Evolutionary conservation across 176 grass and related monocot genomes (phyloP).

Genomic region (Puccinellia tenuiflora): DNA sequence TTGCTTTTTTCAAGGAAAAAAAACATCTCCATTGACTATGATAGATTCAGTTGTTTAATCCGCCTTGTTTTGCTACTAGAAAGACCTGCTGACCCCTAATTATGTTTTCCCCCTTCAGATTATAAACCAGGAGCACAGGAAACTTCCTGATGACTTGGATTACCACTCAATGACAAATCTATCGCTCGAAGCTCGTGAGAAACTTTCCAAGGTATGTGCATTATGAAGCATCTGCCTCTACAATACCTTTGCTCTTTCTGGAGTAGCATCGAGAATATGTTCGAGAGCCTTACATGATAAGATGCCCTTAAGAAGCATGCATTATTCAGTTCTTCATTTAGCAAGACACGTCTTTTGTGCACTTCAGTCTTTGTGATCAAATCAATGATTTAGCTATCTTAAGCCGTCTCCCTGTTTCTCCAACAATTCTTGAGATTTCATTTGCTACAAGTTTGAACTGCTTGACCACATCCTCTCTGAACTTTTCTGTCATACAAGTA

Average conservation of each 20-base stretch:
- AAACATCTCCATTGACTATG: background rate
- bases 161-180: slow-evolving; percentile 87
- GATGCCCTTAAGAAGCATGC: background rate
- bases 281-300: background rate
- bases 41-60: slow-evolving; percentile 7
- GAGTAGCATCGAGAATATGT: background rate
- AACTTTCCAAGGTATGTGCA: slow-evolving; percentile 81
- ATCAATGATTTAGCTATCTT: background rate
- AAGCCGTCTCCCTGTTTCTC: background rate
- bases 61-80: background rate
- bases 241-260: background rate
- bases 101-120: slow-evolving; percentile 41
- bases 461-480: background rate
- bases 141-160: slow-evolving; percentile 86
- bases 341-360: background rate
- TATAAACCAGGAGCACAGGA: slow-evolving; percentile 91
- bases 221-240: background rate
- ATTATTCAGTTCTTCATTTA: background rate
- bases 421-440: background rate
- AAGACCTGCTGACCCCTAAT: background rate
- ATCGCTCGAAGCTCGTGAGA: slow-evolving; percentile 88
- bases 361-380: background rate
- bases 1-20: background rate
- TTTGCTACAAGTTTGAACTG: background rate
- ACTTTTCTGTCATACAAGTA: background rate